phyloP scores from a whole-genome alignment of 495 filamentous ascomycete species.

The Xylaria cubensis region DNA sequence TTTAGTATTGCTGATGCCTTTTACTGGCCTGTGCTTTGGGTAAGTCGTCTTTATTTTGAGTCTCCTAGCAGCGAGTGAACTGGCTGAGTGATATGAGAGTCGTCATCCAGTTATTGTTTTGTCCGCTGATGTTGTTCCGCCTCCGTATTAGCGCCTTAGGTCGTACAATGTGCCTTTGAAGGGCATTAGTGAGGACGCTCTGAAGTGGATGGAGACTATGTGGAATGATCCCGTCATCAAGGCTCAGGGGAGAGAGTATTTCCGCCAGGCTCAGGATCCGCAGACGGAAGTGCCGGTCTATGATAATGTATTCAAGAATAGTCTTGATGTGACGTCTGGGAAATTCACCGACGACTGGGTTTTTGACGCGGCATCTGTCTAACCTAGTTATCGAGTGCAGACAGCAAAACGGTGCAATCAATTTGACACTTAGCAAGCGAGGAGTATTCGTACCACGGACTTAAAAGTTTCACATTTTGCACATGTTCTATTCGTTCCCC shows the following conservation, averaged over 20 bases:
- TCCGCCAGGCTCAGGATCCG: constrained; percentile 48
- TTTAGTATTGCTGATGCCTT: constrained; percentile 53
- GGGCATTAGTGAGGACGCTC: constrained; percentile 44
- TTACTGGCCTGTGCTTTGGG: constrained; percentile 54
- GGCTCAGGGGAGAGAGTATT: constrained; percentile 43
- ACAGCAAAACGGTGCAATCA: background rate
- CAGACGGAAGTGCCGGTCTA: constrained; percentile 47
- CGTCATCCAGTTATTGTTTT: background rate
- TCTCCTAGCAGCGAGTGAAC: background rate
- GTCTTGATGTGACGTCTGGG: constrained; percentile 44
- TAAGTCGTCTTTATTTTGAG: constrained; percentile 28
- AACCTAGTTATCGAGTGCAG: background rate
- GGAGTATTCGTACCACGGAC: background rate
- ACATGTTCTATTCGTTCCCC: background rate
- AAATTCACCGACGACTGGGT: constrained; percentile 48
- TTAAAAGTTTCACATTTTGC: background rate
- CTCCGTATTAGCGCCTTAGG: constrained; percentile 48
- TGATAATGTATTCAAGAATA: constrained; percentile 50
- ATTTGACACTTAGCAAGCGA: background rate
- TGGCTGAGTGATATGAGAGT: background rate
- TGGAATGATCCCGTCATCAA: constrained; percentile 53
- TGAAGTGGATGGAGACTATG: constrained; percentile 56
- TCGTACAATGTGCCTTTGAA: constrained; percentile 52
- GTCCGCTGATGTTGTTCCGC: constrained; percentile 9
- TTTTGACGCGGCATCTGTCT: constrained; percentile 24